phyloP scores from a whole-genome alignment of 805 yeast species.

The Suhomyces sp. region DNA sequence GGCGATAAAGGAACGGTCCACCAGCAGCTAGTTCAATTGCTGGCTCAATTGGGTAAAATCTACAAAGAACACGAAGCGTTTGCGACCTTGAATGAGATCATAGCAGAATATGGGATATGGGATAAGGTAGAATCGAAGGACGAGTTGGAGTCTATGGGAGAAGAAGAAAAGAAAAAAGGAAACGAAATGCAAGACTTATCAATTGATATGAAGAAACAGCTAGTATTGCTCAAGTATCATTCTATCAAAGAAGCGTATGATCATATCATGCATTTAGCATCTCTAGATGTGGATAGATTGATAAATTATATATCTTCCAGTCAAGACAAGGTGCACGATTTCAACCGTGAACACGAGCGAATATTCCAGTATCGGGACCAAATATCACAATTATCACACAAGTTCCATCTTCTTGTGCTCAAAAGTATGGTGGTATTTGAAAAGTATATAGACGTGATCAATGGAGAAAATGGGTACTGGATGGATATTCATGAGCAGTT shows the following conservation, averaged over 20 bases:
- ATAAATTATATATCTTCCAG: constrained; percentile 17
- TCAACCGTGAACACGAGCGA: constrained; percentile 10
- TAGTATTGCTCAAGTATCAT: constrained; percentile 22
- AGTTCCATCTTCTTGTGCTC: constrained; percentile 22
- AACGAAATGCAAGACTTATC: background rate
- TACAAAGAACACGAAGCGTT: constrained; percentile 20
- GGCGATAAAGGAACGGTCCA: constrained; percentile 9
- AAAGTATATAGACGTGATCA: constrained; percentile 20
- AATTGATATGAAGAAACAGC: constrained; percentile 17
- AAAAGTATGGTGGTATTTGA: constrained; percentile 33
- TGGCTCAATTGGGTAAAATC: constrained; percentile 12
- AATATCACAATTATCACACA: constrained; percentile 15
- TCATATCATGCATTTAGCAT: constrained; percentile 21
- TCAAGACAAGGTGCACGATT: constrained; percentile 19
- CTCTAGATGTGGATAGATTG: constrained; percentile 20
- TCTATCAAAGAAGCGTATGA: constrained; percentile 20
- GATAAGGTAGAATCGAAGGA: constrained; percentile 1
- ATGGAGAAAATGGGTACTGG: constrained; percentile 30
- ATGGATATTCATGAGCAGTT: constrained; percentile 18
- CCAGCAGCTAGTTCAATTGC: constrained; percentile 16
- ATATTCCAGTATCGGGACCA: constrained; percentile 9
- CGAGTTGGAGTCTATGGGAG: background rate
- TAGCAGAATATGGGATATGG: constrained; percentile 16
- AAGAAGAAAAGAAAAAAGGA: background rate
- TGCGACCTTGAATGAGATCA: constrained; percentile 16